These are phyloP conservation scores for Kwoniella sp. DNA, from an alignment of 768 basidiomycete species.

Conservation along the genomic window DNA sequence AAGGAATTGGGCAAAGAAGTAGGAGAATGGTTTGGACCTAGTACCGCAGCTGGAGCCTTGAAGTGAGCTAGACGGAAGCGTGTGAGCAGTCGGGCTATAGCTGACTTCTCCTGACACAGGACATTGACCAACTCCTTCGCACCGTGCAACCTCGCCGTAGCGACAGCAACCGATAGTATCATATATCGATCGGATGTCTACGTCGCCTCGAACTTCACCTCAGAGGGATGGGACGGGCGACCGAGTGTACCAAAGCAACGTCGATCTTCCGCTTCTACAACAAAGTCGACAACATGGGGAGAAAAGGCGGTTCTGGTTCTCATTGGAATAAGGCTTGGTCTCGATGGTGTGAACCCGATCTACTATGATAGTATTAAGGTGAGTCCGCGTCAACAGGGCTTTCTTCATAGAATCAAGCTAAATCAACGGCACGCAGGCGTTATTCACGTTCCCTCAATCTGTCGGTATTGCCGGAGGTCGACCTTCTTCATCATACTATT, in stretches of 20 bases:
- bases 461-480: slow-evolving; percentile 96
- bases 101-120: slow-evolving; percentile 57
- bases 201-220: slow-evolving; percentile 64
- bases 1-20: slow-evolving; percentile 94
- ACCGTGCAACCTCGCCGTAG: slow-evolving; percentile 76
- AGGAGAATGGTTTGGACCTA: slow-evolving; percentile 97
- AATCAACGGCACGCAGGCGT: slow-evolving; percentile 59
- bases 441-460: slow-evolving; percentile 92
- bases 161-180: slow-evolving; percentile 78
- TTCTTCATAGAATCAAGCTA: not conserved
- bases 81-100: not conserved
- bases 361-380: slow-evolving; percentile 87
- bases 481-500: slow-evolving; percentile 97
- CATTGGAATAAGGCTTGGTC: slow-evolving; percentile 79
- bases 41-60: slow-evolving; percentile 94
- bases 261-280: slow-evolving; percentile 5
- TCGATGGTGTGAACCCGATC: slow-evolving; percentile 92
- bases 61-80: slow-evolving; percentile 62
- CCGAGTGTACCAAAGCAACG: slow-evolving; percentile 10
- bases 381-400: slow-evolving; percentile 24
- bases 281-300: slow-evolving; percentile 65
- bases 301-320: slow-evolving; percentile 80
- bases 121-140: slow-evolving; percentile 77
- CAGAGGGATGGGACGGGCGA: slow-evolving; percentile 31
- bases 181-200: slow-evolving; percentile 85